A percentile compares a stretch with the other conserved stretches of the same genome.
These are phyloP conservation scores for Dendrocalamus sinicus DNA, from an alignment of 176 grass and related monocot species.

Conservation along the genomic window DNA sequence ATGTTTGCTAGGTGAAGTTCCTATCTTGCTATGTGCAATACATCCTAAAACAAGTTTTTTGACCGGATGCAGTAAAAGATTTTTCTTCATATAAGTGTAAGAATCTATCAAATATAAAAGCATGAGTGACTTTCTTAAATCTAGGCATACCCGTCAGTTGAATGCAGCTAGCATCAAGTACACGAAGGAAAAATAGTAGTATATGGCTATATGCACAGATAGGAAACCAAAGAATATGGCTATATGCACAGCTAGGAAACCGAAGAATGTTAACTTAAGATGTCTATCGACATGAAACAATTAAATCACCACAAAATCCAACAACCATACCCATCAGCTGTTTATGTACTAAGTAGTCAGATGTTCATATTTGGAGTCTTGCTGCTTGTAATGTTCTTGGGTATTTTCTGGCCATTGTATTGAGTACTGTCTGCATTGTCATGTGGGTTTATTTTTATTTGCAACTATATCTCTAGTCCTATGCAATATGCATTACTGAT, in stretches of 20 bases:
- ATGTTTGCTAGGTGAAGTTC: background rate
- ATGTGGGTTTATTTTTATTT: background rate
- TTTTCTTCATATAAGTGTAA: background rate
- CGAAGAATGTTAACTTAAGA: background rate
- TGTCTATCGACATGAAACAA: background rate
- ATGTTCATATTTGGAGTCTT: background rate
- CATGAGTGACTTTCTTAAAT: background rate
- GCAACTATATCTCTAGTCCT: background rate
- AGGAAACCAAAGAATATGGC: background rate
- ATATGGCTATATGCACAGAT: background rate
- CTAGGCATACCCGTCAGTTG: background rate
- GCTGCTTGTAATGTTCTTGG: background rate
- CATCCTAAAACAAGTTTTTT: background rate
- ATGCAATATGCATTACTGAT: background rate
- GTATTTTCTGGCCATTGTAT: conserved; percentile 15
- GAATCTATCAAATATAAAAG: background rate
- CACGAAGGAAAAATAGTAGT: conserved; percentile 13
- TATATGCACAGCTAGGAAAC: background rate
- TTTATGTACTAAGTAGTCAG: background rate
- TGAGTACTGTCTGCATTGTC: background rate
- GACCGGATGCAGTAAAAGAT: background rate
- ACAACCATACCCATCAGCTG: conserved; percentile 4
- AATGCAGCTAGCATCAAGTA: conserved; percentile 6
- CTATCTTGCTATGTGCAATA: background rate
- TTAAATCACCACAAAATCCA: background rate